Evolutionary conservation across 2,329 filamentous ascomycete species (phyloP), one percentile per base, ranked within the genome.

Genomic region (Trichoderma cornu-damae): DNA sequence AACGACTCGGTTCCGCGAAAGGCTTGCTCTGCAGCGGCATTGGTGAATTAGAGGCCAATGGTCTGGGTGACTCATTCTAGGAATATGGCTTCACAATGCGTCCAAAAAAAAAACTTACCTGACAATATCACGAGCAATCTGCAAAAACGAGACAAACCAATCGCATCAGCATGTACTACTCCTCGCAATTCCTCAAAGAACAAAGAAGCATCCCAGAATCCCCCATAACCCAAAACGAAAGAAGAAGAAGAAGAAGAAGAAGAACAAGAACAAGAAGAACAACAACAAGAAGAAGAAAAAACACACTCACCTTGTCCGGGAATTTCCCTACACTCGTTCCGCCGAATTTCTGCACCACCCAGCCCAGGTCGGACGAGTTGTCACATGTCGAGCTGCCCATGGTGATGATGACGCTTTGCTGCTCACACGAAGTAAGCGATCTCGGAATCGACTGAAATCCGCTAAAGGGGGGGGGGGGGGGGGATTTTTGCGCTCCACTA

Each of bases 321-420:
- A 96, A 96, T 75, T 97, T 97, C 66, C 93, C 94, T 51, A 97
- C 89, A 69, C 90, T 96, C 52, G 93, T 99, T 51, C 93, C 93
- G 61, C 92, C 92, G 72, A 96, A 96, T 74, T 96, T 96, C 72
- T 96, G 91, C 50, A 96, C 88, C 28, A 96, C 80, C 92, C 91
- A 96, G 64, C 79, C 79, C 62, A 77, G 75, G 46, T 66, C 65
- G 55, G 70, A 66, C 48, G 69, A 65, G 63, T 76, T 76, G 62
- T 62, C 66, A 59, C 68, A 62, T 38, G 65, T 64, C 14, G 67
- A 67, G 60, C 66, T 68, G 55, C 67, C 70, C 72, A 73, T 73
- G 42, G 43, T 57, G 51, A 35, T 44, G 30, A 34, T 26, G 26
- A 16, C 16, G 34, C 14, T 20, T 18, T 30, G 49, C 7, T 30